Conservation (phyloP, 306 rosid species). For the Argentina anserina region DNA sequence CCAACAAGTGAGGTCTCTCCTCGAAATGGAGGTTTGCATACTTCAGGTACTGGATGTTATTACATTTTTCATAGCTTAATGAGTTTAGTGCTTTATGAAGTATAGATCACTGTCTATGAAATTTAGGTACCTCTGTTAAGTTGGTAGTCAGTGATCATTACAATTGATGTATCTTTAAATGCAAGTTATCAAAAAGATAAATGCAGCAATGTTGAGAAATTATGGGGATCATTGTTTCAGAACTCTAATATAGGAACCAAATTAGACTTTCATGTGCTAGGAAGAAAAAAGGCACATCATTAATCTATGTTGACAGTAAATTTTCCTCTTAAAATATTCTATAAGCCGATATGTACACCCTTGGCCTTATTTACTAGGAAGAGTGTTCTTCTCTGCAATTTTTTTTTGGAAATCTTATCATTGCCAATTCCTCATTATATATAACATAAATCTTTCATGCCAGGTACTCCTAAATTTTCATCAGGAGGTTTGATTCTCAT, state of each 20-base stretch:
- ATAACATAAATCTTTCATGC: neutral
- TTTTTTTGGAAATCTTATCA: neutral
- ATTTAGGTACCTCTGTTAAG: neutral
- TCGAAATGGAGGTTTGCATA: neutral
- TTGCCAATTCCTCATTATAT: neutral
- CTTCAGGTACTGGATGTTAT: neutral
- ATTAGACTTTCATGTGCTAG: neutral
- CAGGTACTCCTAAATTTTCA: slow-evolving; percentile 11
- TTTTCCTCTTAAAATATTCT: neutral
- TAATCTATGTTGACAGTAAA: neutral
- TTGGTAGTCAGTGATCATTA: neutral
- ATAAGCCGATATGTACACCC: neutral
- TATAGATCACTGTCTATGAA: neutral
- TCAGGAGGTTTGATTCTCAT: slow-evolving; percentile 1
- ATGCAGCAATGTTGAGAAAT: neutral
- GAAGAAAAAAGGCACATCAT: neutral
- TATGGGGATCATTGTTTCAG: neutral
- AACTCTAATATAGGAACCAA: neutral
- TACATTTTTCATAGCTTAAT: neutral
- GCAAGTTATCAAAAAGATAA: neutral
- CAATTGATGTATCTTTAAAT: neutral
- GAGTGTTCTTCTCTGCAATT: neutral
- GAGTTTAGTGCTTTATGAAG: neutral
- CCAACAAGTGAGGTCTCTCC: neutral
- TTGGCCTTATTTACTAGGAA: neutral